A percentile compares a stretch with the other conserved stretches of the same genome.
These are phyloP conservation scores for Symmetrospora coprosmae DNA, from an alignment of 768 basidiomycete genomes.

Conservation along the genomic window DNA sequence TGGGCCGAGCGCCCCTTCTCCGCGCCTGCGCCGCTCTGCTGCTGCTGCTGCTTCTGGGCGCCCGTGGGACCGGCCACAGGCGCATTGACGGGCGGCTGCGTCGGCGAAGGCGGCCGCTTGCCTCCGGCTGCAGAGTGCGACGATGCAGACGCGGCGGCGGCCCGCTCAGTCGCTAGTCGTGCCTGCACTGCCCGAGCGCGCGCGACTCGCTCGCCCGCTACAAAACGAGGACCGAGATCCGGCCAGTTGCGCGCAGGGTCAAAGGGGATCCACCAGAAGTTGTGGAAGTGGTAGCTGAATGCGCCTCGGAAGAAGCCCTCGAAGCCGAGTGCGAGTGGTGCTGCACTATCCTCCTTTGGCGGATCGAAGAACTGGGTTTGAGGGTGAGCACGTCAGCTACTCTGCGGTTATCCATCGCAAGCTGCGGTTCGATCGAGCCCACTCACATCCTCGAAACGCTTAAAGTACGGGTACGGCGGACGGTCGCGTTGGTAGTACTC, in stretches of 20 bases:
- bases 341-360: conserved; percentile 55
- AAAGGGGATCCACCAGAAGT: conserved; percentile 64
- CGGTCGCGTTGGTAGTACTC: conserved; percentile 50
- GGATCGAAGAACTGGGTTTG: conserved; percentile 81
- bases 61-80: conserved; percentile 29
- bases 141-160: not conserved
- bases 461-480: conserved; percentile 88
- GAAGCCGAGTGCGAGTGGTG: conserved; percentile 74
- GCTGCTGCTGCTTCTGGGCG: conserved; percentile 28
- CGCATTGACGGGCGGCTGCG: not conserved
- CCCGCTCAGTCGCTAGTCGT: conserved; percentile 2
- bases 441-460: conserved; percentile 46
- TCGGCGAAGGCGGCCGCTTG: not conserved
- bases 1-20: not conserved
- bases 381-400: conserved; percentile 51
- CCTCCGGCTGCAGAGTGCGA: not conserved
- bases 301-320: conserved; percentile 84
- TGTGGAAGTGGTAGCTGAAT: conserved; percentile 27
- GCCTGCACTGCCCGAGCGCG: conserved; percentile 37
- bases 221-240: conserved; percentile 70
- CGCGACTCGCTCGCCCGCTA: conserved; percentile 56
- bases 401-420: not conserved
- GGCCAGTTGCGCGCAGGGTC: conserved; percentile 89
- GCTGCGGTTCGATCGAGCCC: not conserved
- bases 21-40: not conserved